Conservation (phyloP, 495 filamentous ascomycete species). For the Talaromyces proteolyticus region DNA sequence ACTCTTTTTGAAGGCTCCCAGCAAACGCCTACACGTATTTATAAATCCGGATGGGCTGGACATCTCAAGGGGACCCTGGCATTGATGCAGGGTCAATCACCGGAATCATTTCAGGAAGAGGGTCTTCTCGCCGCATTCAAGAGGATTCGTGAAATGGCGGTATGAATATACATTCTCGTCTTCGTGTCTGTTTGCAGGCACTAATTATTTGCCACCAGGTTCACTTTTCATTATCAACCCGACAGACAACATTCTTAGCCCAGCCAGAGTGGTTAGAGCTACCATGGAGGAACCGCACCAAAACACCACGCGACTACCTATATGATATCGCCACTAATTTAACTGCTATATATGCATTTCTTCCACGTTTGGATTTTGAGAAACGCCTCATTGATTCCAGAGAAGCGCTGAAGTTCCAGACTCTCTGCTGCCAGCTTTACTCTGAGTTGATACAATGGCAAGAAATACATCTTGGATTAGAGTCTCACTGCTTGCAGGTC, state of each 20-base stretch:
- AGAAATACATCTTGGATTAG: neutral
- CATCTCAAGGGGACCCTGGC: constrained; percentile 3
- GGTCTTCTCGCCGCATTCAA: constrained; percentile 5
- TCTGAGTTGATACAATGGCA: neutral
- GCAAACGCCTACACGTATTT: neutral
- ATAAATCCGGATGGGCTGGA: constrained; percentile 4
- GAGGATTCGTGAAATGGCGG: constrained; percentile 5
- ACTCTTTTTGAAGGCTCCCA: constrained; percentile 4
- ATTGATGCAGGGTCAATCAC: neutral
- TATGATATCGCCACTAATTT: constrained; percentile 2
- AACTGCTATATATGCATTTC: neutral
- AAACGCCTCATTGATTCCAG: neutral
- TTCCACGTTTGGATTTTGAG: neutral
- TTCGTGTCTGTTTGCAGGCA: neutral
- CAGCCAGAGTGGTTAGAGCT: neutral
- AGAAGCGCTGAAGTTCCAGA: neutral
- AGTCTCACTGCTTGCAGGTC: too few relatives aligned
- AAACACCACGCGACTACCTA: constrained; percentile 1
- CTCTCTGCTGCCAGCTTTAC: neutral
- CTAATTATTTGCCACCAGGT: constrained; percentile 2
- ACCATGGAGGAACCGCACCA: neutral
- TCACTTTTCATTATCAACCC: neutral
- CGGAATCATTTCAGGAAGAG: constrained; percentile 1
- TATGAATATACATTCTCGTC: too few relatives aligned
- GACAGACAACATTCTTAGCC: constrained; percentile 1